Evolutionary conservation across 257 asterid genomes (phyloP), one percentile per base, ranked within the genome.

Genomic region (Nyctanthes arbortristis): DNA sequence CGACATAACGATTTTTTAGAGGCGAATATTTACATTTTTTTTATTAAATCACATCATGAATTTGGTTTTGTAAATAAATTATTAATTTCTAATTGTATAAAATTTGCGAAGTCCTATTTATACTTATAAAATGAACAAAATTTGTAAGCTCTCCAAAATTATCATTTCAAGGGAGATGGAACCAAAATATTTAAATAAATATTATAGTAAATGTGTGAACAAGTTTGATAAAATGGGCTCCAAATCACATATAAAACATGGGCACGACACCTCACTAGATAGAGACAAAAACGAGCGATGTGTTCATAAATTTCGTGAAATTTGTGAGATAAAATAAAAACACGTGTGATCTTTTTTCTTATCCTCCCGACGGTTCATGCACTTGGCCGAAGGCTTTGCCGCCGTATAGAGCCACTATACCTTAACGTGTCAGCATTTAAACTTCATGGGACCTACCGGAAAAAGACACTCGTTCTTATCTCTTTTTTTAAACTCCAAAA

Each of bases 381-480:
- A 87, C 70, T 69, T 83, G 80, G 75, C 64, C 27, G 29, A 52
- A 37, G 18, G 96, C 85, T 81, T 88, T 85, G 84, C 86, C 80
- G 82, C 72, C 65, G 64, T 76, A 70, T 72, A 69, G 63, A 14
- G 49, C 64, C 81, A 79, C 87, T 45, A 75, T 34, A 70, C 63
- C 69, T 2, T 24, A 68, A 79, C 93, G 93, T 88, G 96, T 69
- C 90, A 2, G 35, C 12, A 32, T 78, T 27, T 76, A 5, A 80
- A 52, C 30, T 60, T 11, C 28, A 0, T 57, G 76, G 86, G 85
- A 16, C 74, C 90, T 79, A 22, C 61, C 20, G 14, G 89, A 79
- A 83, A 72, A 80, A 20, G 89, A 82, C 83, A 58, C 75, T 82
- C 66, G 80, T 79, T 77, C 89, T 73, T 86, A 84, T 86, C 92